These are phyloP conservation scores for Phytopythium ostracodes DNA, from an alignment of 352 stramenopile species.

Conservation along the genomic window DNA sequence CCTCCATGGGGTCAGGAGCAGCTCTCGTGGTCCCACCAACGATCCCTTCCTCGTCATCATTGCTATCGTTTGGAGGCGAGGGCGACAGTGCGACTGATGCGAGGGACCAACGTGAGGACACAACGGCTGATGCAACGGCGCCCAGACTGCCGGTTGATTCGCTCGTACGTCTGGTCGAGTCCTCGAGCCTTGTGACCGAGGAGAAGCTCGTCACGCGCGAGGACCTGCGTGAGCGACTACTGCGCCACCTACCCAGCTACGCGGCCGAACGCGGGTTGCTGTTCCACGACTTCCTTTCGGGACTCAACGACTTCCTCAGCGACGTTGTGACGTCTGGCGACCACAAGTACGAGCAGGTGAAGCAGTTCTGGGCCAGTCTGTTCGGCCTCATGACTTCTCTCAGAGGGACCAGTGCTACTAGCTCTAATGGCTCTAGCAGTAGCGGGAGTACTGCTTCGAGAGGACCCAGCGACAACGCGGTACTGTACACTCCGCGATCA, in stretches of 20 bases:
- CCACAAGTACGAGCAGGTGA: conserved; percentile 31
- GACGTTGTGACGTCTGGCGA: conserved; percentile 27
- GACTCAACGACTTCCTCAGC: conserved; percentile 37
- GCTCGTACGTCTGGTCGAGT: conserved; percentile 43
- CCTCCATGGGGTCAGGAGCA: not conserved
- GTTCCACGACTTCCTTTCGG: conserved; percentile 55
- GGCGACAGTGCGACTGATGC: conserved; percentile 4
- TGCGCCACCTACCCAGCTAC: conserved; percentile 35
- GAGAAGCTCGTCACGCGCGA: conserved; percentile 31
- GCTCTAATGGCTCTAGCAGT: not conserved
- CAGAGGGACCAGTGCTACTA: not conserved
- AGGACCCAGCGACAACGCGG: conserved; percentile 1
- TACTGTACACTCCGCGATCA: conserved; percentile 2
- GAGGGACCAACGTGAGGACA: conserved; percentile 4
- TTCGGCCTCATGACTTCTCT: conserved; percentile 23
- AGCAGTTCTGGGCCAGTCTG: conserved; percentile 51
- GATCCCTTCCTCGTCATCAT: not conserved
- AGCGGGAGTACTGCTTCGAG: not conserved
- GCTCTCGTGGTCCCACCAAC: not conserved
- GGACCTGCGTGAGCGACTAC: conserved; percentile 21
- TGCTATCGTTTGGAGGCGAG: not conserved
- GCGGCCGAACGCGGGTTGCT: conserved; percentile 36
- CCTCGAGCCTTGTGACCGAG: conserved; percentile 30
- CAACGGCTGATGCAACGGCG: conserved; percentile 3
- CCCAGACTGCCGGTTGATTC: conserved; percentile 35